Conservation (phyloP, 1,284 basidiomycete species). For the Ceratobasidium sp. region DNA sequence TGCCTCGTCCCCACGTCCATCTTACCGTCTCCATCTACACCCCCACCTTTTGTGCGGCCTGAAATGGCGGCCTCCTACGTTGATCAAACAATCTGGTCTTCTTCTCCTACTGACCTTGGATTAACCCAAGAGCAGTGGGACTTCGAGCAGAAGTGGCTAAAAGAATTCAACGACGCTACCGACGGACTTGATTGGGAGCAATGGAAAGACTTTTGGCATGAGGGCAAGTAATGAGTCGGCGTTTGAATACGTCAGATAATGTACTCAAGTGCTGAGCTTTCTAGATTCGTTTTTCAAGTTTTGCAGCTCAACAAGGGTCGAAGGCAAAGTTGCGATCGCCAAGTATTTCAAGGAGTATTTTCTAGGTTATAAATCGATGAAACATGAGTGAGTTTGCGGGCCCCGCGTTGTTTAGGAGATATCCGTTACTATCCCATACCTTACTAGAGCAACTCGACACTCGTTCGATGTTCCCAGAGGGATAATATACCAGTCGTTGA, state of each 20-base stretch:
- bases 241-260: neutral
- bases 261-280: neutral
- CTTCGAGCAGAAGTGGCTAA: constrained; percentile 21
- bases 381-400: constrained; percentile 1
- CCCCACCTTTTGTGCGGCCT: neutral
- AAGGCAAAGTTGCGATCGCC: constrained; percentile 10
- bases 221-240: neutral
- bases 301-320: neutral
- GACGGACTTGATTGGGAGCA: constrained; percentile 7
- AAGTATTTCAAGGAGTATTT: constrained; percentile 22
- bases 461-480: constrained; percentile 20
- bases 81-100: constrained; percentile 6
- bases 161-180: constrained; percentile 4
- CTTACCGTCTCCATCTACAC: neutral
- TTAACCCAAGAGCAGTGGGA: constrained; percentile 23
- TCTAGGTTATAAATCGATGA: constrained; percentile 10
- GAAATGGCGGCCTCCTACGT: neutral
- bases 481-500: constrained; percentile 14
- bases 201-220: constrained; percentile 23
- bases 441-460: constrained; percentile 11
- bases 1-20: neutral
- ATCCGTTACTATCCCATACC: neutral
- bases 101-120: neutral
- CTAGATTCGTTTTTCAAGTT: constrained; percentile 13
- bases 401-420: neutral